These are phyloP conservation scores for Panus rudis DNA, from an alignment of 768 basidiomycete species.

Conservation along the genomic window DNA sequence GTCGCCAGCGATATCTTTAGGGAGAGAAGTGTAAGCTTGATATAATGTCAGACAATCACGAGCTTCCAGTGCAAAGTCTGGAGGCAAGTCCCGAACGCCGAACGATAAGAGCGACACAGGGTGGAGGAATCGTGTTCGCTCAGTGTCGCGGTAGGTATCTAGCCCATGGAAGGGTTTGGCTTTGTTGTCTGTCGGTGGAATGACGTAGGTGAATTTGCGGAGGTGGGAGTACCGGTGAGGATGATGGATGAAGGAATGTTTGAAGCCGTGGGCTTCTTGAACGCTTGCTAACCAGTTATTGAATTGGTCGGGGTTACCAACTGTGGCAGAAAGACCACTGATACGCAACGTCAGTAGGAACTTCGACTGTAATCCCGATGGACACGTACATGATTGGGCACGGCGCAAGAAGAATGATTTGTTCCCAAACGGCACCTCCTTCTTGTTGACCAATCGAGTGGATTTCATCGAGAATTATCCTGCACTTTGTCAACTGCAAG, in stretches of 20 bases:
- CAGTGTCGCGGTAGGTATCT: conserved; percentile 28
- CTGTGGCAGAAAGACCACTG: conserved; percentile 67
- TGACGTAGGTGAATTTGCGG: conserved; percentile 55
- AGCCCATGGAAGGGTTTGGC: conserved; percentile 33
- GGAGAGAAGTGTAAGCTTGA: conserved; percentile 29
- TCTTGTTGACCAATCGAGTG: conserved; percentile 68
- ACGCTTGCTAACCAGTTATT: conserved; percentile 59
- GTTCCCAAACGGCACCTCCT: conserved; percentile 67
- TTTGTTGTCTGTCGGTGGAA: conserved; percentile 9
- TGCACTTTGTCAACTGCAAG: conserved; percentile 15
- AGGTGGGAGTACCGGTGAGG: conserved; percentile 69
- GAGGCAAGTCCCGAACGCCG: conserved; percentile 42
- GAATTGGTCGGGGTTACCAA: conserved; percentile 59
- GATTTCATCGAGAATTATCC: conserved; percentile 64
- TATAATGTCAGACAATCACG: conserved; percentile 49
- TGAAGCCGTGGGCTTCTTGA: conserved; percentile 50
- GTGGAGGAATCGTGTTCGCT: conserved; percentile 49
- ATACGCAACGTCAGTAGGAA: neutral
- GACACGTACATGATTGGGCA: conserved; percentile 61
- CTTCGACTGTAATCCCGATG: neutral
- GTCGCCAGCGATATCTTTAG: conserved; percentile 13
- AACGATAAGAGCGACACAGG: conserved; percentile 56
- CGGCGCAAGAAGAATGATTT: conserved; percentile 62
- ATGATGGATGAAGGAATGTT: conserved; percentile 55
- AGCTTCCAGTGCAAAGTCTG: conserved; percentile 59